Evolutionary conservation across 139 green algal genomes (phyloP), one percentile per base, ranked within the genome.

Genomic region (Coelastrella sp.): DNA sequence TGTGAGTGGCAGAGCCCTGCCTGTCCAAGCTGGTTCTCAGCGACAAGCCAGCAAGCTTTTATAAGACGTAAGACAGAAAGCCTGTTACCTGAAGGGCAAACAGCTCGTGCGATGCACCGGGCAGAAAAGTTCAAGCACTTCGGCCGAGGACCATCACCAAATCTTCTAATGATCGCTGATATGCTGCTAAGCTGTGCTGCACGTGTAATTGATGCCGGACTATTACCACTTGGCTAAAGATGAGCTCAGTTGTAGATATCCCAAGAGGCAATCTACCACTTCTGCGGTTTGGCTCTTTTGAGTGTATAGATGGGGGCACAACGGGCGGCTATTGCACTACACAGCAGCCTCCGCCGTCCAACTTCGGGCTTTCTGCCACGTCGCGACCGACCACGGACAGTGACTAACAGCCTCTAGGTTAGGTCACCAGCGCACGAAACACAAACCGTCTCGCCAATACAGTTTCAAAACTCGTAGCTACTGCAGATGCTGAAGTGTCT

Each of bases 221-320:
- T 6, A 6, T 76, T 14, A 23, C 68, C 16, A 32, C 68, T 23
- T 32, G 68, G 68, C 7, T 76, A 23, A 76, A 32, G 68, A 76
- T 76, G 68, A 23, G 2, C 68, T 76, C 17, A 32, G 17, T 76
- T 76, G 68, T 76, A 76, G 68, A 76, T 76, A 76, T 23, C 68
- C 17, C 68, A 76, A 76, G 17, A 23, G 68, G 68, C 68, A 76
- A 22, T 76, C 68, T 76, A 76, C 68, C 68, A 76, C 68, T 76
- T 14, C 17, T 76, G 68, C 16, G 68, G 68, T 47, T 76, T 22
- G 68, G 68, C 6, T 32, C 76, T 60, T 14, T 4, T n/a, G 10
- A 7, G 60, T 7, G 76, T 20, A 61, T 59, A 7, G 3, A 80
- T 57, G 16, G 73, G 22, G 13, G 73, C 13, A 57, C 13, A 11